Evolutionary conservation across 2,329 filamentous ascomycete genomes (phyloP).

Genomic region (Aureobasidium subglaciale): DNA sequence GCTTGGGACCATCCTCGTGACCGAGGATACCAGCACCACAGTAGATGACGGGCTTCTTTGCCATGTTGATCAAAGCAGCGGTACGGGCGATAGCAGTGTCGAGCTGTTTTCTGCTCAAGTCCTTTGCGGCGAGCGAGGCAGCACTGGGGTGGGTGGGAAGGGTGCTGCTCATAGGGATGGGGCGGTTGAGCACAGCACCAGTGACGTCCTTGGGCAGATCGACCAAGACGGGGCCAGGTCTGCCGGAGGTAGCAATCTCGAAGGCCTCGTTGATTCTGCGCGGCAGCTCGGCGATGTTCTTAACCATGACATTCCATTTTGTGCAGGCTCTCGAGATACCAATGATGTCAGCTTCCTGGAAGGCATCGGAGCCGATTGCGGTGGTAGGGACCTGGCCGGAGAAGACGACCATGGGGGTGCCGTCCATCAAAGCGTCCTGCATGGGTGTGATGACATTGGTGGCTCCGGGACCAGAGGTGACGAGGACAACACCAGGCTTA

Average conservation of each 20-base stretch:
- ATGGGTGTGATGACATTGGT: conserved; percentile 96
- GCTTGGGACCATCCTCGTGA: conserved; percentile 66
- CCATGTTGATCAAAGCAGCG: conserved; percentile 73
- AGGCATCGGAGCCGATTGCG: conserved; percentile 89
- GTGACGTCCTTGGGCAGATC: conserved; percentile 97
- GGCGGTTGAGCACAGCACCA: conserved; percentile 69
- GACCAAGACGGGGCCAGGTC: conserved; percentile 89
- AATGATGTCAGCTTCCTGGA: conserved; percentile 92
- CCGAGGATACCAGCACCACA: conserved; percentile 85
- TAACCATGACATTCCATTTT: conserved; percentile 99
- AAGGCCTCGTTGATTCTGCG: conserved; percentile 95
- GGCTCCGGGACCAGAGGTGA: conserved; percentile 92
- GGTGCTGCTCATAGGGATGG: conserved; percentile 70
- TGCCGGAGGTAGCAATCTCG: conserved; percentile 90
- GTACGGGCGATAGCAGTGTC: conserved; percentile 67
- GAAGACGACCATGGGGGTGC: conserved; percentile 94
- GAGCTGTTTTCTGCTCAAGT: conserved; percentile 65
- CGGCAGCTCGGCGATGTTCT: conserved; percentile 87
- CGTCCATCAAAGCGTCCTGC: conserved; percentile 92
- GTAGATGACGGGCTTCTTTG: conserved; percentile 93
- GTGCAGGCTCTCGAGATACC: conserved; percentile 93
- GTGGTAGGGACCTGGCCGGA: conserved; percentile 84
- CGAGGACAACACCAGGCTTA: conserved; percentile 89
- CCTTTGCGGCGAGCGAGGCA: conserved; percentile 72
- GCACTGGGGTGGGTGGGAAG: conserved; percentile 78